Evolutionary conservation across 148 eudicot species (phyloP), one percentile per base, ranked within the genome.

Genomic region (Nyssa sinensis): DNA sequence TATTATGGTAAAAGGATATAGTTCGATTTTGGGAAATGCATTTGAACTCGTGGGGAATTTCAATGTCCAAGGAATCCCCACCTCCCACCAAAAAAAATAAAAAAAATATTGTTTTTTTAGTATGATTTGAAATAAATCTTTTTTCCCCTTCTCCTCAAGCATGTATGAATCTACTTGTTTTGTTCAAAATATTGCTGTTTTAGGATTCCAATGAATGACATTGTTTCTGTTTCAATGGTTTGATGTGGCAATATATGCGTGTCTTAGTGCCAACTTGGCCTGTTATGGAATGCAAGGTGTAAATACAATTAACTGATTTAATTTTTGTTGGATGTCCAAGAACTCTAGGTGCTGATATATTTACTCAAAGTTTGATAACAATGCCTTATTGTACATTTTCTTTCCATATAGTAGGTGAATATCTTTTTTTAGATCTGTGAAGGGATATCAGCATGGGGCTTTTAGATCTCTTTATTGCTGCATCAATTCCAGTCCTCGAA

Each of bases 401-500:
- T 44, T 44, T 44, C 17, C 16, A 44, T 8, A 37, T 68, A 68
- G 78, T 59, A 37, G 67, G 71, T 23, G 30, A 63, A n/a, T 25
- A 23, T 34, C 16, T 9, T 25, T 33, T 21, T 53, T 58, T 5
- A 49, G 33, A 32, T 49, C 49, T 3, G 7, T 41, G 59, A 53
- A 17, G 7, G 19, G 34, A 30, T 29, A 35, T 64, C 37, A 67
- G 47, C 12, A 82, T 83, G 86, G 83, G 66, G 41, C 60, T 79
- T 27, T 49, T 84, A 62, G 84, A 79, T 72, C 87, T 84, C 70
- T 86, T 86, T 19, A n/a, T 81, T 29, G 72, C 84, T 14, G 73
- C 89, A 29, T 78, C 86, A 4, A 78, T 80, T 58, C 89, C 89
- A 14, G 86, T 86, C 32, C 32, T 83, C 14, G 83, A 86, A 81